Conservation (phyloP, 257 asterid genomes). For the Solanum pimpinellifolium region DNA sequence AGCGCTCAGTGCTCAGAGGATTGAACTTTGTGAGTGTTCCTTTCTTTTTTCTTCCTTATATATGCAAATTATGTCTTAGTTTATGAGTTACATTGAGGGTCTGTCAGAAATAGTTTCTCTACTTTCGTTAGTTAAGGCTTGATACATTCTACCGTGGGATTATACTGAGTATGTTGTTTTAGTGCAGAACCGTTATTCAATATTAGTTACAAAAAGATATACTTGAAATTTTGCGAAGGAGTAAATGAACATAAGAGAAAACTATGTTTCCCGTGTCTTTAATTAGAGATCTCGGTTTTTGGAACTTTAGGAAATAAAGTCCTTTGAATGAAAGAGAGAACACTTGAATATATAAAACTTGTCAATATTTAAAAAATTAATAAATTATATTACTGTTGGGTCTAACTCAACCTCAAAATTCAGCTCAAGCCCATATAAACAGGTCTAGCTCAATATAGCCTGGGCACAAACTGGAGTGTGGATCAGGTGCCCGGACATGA, state of each 20-base stretch:
- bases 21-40: background rate
- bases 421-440: background rate
- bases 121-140: background rate
- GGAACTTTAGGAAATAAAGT: background rate
- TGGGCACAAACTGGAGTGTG: background rate
- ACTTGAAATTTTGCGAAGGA: background rate
- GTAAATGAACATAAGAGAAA: background rate
- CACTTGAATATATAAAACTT: background rate
- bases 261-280: background rate
- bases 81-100: background rate
- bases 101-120: background rate
- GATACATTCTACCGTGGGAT: background rate
- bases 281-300: background rate
- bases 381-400: too few species aligned
- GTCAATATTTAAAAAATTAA: background rate
- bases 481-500: background rate
- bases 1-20: background rate
- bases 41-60: background rate
- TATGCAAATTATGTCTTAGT: background rate
- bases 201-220: background rate
- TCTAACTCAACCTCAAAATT: background rate
- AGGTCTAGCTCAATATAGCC: background rate
- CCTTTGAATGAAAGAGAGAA: too few species aligned
- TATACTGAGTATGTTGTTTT: background rate
- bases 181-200: background rate